Percentiles rank a stretch among this genome's conserved stretches.
phyloP scores from a whole-genome alignment of 768 basidiomycete genomes.

The Basidioascus undulatus region DNA sequence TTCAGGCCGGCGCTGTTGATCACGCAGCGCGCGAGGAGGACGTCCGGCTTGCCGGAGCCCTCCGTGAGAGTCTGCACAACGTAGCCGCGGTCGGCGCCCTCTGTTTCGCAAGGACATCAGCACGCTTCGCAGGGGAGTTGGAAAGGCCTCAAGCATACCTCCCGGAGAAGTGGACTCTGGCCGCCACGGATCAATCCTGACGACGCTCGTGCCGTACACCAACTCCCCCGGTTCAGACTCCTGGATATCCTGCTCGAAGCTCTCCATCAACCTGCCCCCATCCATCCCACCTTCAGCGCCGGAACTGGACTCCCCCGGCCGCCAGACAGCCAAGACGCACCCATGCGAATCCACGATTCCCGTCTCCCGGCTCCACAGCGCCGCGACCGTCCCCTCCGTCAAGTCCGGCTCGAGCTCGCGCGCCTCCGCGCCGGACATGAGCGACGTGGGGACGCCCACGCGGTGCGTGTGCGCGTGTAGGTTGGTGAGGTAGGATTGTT shows the following conservation, averaged over 20 bases:
- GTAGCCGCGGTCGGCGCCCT: conserved; percentile 42
- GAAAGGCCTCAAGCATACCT: conserved; percentile 2
- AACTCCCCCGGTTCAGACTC: conserved; percentile 45
- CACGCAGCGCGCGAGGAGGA: conserved; percentile 45
- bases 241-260: conserved; percentile 53
- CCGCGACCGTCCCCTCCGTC: conserved; percentile 38
- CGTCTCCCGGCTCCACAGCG: conserved; percentile 61
- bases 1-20: conserved; percentile 67
- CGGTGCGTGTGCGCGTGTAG: conserved; percentile 38
- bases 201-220: conserved; percentile 54
- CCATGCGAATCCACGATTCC: conserved; percentile 77
- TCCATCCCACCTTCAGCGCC: no score
- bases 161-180: conserved; percentile 14
- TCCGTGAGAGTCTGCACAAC: conserved; percentile 55
- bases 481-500: conserved; percentile 41
- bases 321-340: no score
- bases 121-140: conserved; percentile 11
- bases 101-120: no score
- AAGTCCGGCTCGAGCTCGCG: conserved; percentile 60
- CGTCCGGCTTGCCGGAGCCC: conserved; percentile 24
- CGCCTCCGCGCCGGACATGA: conserved; percentile 44
- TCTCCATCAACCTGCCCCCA: conserved; percentile 58
- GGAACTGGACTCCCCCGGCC: no score
- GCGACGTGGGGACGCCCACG: conserved; percentile 31
- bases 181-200: conserved; percentile 49